Evolutionary conservation across 805 yeast species (phyloP), one percentile per base, ranked within the genome.

Genomic region (Myxozyma vanderwaltii): DNA sequence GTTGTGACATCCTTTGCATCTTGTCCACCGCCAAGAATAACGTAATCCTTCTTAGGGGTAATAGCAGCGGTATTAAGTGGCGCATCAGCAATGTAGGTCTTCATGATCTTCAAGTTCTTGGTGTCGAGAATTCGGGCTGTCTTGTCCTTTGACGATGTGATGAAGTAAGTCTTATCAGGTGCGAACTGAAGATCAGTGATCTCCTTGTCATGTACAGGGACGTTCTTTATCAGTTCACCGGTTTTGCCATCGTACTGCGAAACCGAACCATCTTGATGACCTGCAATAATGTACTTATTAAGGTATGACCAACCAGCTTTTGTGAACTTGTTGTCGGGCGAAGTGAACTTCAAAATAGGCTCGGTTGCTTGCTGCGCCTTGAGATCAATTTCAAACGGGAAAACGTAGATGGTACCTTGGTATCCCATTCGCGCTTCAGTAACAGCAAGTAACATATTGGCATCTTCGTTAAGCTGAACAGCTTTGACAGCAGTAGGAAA

Each of bases 1-100:
- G 98, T 94, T 44, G 99, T 94, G 72, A 94, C 99, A 74, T 91
- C 96, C 76, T 91, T 85, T 41, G 99, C 98, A 70, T 91, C 98
- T 80, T 94, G 98, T 85, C 99, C 99, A 78, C 99, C 99, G 54
- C 98, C 99, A 63, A 94, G 80, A 51, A 94, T 86, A 63, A 94
- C 88, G 72, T 86, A 92, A 72, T 94, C 92, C 77, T 94, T 94
- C 58, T 85, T 79, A 26, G 98, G 95, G 15, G 99, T 91, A 67
- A 94, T 87, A 66, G 96, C 86, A 19, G 98, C 98, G 38, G 96
- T 83, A 79, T 94, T 94, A 81, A 94, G 81, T 59, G 98, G 97
- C 54, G 96, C 91, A 73, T 91, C 97, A 4, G 96, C 86, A 68
- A 81, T 82, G 75, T 80, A 94, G 21, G 82, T 84, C 76, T 91